Evolutionary conservation across 139 green algal species (phyloP), one percentile per base, ranked within the genome.

Genomic region (Chlorella sp.): DNA sequence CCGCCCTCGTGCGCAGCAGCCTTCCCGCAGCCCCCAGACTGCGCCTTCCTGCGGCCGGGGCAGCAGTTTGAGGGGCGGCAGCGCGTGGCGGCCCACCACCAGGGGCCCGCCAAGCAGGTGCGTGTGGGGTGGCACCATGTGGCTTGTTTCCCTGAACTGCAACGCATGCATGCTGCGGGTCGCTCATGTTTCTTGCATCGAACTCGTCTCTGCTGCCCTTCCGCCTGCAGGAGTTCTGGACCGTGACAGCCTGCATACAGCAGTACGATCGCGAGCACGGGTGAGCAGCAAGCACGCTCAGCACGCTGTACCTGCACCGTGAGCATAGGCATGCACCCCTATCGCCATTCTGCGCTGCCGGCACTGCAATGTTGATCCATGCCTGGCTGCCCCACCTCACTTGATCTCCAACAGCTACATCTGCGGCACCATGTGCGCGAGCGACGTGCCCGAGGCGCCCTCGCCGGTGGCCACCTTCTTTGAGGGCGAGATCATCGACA

Each of bases 401-500:
- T n/a, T n/a, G n/a, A n/a, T n/a, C n/a, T n/a, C n/a, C n/a, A n/a
- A n/a, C 44, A 51, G 44, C 9, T 87, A 87, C 32, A 55, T 96
- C 25, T 86, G 82, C 26, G 93, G 93, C 32, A 88, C 63, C 4
- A 96, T 96, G 93, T 73, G 88, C 60, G 93, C 93, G 12, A 60
- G 68, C 39, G 92, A 94, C 65, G 90, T 95, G 26, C 86, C 87
- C 4, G 89, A 87, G 7, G 60, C 69, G 4, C 38, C 65, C 4
- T 23, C 60, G 9, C 89, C 88, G 5, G 89, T 95, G 56, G 65
- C 87, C 30, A 96, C 93, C 20, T 96, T 94, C 72, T 96, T 93
- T 76, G 90, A 96, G 78, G 94, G 94, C 0, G 92, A 96, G 65
- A 94, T 96, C 56, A 89, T 97, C 55, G 94, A 97, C 88, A 95